Conservation (phyloP, 176 grass and related monocot species). For the Oryza rufipogon region DNA sequence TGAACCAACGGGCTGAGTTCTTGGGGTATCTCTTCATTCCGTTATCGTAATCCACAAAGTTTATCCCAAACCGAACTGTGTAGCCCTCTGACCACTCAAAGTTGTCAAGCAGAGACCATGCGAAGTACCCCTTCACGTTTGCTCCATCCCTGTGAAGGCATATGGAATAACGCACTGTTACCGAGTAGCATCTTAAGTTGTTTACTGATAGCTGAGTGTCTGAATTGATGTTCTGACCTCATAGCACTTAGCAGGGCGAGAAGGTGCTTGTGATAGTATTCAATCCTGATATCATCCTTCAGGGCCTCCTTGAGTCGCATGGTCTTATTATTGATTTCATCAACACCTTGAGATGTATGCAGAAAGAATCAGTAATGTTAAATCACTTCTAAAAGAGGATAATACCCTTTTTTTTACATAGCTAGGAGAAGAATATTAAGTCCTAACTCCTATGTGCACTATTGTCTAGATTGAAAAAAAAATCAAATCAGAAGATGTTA, state of each 20-base stretch:
- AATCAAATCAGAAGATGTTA: too few relatives aligned
- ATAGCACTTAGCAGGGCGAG: constrained; percentile 46
- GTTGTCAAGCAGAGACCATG: constrained; percentile 62
- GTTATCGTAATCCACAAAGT: constrained; percentile 59
- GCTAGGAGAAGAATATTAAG: not conserved
- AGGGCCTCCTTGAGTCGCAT: constrained; percentile 46
- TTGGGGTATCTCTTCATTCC: constrained; percentile 58
- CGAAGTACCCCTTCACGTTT: constrained; percentile 74
- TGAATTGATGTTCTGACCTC: constrained; percentile 42
- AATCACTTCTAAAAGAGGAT: not conserved
- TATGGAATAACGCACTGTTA: not conserved
- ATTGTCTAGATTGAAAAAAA: too few relatives aligned
- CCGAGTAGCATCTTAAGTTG: not conserved
- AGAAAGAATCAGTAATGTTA: not conserved
- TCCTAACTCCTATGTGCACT: too few relatives aligned
- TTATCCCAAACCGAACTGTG: constrained; percentile 62
- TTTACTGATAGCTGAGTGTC: not conserved
- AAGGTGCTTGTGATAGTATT: constrained; percentile 64
- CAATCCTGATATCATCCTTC: constrained; percentile 55
- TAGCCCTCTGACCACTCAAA: constrained; percentile 59
- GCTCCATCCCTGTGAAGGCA: constrained; percentile 48
- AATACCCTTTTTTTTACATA: not conserved
- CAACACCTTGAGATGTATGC: constrained; percentile 26
- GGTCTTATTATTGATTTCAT: constrained; percentile 43
- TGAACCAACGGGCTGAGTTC: constrained; percentile 61